Percentiles rank a stretch among this genome's conserved stretches.
These are phyloP conservation scores for Prillingera fragicola DNA, from an alignment of 1,284 basidiomycete species.

Conservation along the genomic window DNA sequence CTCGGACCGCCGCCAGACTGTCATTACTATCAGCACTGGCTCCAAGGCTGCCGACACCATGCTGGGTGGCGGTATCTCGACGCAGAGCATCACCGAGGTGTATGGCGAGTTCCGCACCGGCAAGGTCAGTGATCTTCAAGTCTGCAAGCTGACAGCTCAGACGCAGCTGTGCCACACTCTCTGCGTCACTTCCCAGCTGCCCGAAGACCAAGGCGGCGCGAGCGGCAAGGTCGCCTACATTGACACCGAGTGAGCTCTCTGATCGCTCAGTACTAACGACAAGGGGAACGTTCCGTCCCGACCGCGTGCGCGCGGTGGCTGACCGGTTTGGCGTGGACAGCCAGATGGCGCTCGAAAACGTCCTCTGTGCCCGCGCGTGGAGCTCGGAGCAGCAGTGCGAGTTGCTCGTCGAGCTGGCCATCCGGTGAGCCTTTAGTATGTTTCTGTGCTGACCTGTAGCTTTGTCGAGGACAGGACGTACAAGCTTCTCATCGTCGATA, in stretches of 20 bases:
- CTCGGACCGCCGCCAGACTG: constrained; percentile 72
- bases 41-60: constrained; percentile 85
- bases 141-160: constrained; percentile 56
- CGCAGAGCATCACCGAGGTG: constrained; percentile 78
- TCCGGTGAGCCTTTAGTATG: constrained; percentile 42
- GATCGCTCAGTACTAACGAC: constrained; percentile 9
- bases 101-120: constrained; percentile 50
- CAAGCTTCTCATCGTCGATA: constrained; percentile 58
- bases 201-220: constrained; percentile 80
- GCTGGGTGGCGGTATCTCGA: constrained; percentile 78
- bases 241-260: constrained; percentile 65
- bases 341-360: constrained; percentile 68
- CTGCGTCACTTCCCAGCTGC: constrained; percentile 80
- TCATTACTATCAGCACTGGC: constrained; percentile 75
- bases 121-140: constrained; percentile 62
- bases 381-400: constrained; percentile 46
- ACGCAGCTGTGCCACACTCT: constrained; percentile 90
- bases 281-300: constrained; percentile 83
- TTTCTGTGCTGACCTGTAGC: constrained; percentile 20
- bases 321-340: constrained; percentile 85
- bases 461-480: constrained; percentile 48
- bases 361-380: constrained; percentile 42
- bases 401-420: constrained; percentile 43
- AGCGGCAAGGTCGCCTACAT: constrained; percentile 90
- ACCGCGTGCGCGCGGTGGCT: constrained; percentile 80